These are phyloP conservation scores for Calocybe indica DNA, from an alignment of 768 basidiomycete species.

Conservation along the genomic window DNA sequence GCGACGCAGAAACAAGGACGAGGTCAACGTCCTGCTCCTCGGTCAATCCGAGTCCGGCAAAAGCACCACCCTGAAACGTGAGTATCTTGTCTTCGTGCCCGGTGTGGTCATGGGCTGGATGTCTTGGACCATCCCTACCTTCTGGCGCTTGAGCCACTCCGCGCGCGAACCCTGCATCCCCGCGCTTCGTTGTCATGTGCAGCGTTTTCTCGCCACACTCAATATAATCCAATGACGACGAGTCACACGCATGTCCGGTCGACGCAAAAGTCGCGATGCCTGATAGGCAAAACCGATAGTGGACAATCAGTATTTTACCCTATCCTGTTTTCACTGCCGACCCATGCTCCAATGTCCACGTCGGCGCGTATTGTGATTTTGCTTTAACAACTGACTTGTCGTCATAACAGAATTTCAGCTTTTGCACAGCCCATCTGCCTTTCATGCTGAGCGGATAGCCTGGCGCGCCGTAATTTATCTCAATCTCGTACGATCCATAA, in stretches of 20 bases:
- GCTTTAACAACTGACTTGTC: slow-evolving; percentile 4
- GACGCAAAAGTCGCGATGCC: not conserved
- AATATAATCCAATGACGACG: not conserved
- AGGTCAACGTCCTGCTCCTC: slow-evolving; percentile 73
- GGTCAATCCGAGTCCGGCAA: slow-evolving; percentile 90
- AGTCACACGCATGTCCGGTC: slow-evolving; percentile 10
- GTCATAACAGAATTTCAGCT: slow-evolving; percentile 69
- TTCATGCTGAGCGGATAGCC: slow-evolving; percentile 74
- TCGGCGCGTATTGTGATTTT: not conserved
- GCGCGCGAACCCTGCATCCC: too few relatives aligned
- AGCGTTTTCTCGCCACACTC: slow-evolving; percentile 9
- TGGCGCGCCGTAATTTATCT: slow-evolving; percentile 89
- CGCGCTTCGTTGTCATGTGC: slow-evolving; percentile 2
- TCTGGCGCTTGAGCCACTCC: not conserved
- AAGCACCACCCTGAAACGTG: slow-evolving; percentile 85
- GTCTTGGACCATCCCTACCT: too few relatives aligned
- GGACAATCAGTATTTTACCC: too few relatives aligned
- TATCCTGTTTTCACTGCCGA: too few relatives aligned
- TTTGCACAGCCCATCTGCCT: slow-evolving; percentile 69
- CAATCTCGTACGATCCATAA: slow-evolving; percentile 78
- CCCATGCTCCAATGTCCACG: too few relatives aligned
- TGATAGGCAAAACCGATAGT: too few relatives aligned
- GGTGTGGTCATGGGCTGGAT: too few relatives aligned
- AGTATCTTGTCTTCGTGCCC: slow-evolving; percentile 27
- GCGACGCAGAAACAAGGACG: slow-evolving; percentile 50